Evolutionary conservation across 148 eudicot species (phyloP).

Genomic region (Beta vulgaris): DNA sequence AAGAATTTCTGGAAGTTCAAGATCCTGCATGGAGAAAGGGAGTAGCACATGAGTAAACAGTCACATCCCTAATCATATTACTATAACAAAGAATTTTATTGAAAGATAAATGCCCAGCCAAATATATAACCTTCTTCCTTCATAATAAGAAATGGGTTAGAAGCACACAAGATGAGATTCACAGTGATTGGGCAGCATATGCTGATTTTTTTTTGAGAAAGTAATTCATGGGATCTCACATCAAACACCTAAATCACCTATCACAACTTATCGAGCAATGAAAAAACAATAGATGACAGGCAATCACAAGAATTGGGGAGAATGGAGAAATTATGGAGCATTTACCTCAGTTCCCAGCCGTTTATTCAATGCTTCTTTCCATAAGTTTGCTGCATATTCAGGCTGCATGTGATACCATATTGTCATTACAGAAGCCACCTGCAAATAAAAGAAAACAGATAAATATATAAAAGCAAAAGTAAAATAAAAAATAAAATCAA

Average conservation of each 20-base stretch:
- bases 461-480: background rate
- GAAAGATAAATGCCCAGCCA: background rate
- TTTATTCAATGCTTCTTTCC: conserved; percentile 96
- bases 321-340: background rate
- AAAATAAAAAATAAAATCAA: background rate
- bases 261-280: background rate
- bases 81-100: background rate
- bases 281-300: background rate
- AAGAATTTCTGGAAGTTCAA: conserved; percentile 70
- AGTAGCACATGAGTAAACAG: background rate
- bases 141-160: background rate
- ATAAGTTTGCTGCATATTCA: conserved; percentile 81
- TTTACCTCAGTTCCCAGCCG: conserved; percentile 83
- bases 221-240: no score
- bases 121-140: background rate
- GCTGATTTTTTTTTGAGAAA: no score
- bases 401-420: conserved; percentile 86
- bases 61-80: background rate
- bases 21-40: conserved; percentile 48
- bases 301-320: background rate
- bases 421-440: conserved; percentile 98
- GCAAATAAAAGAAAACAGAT: conserved; percentile 19
- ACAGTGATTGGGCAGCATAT: background rate
- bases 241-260: background rate
- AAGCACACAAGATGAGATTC: background rate